Conservation (phyloP, 345 rosid species). For the Sisymbrium irio region DNA sequence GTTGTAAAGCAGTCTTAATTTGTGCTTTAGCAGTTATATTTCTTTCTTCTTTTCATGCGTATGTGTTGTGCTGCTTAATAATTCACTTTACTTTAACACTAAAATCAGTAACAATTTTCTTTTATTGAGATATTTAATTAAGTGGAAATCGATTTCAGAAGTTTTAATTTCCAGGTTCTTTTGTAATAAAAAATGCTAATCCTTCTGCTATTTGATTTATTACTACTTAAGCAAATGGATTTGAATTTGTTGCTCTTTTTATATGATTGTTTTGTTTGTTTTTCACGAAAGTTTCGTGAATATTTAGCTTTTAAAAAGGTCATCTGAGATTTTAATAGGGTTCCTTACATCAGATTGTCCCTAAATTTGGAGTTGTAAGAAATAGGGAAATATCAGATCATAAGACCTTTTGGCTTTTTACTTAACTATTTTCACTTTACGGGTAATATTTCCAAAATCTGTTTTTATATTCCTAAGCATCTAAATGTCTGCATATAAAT, state of each 20-base stretch:
- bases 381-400: neutral
- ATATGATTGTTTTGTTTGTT: neutral
- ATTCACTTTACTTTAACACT: neutral
- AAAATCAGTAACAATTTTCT: neutral
- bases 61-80: slow-evolving; percentile 14
- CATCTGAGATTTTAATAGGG: neutral
- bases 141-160: neutral
- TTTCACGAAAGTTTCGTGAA: neutral
- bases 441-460: slow-evolving; percentile 10
- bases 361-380: neutral
- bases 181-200: neutral
- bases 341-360: neutral
- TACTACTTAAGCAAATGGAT: neutral
- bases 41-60: slow-evolving; percentile 20
- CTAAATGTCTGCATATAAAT: slow-evolving; percentile 15
- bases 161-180: neutral
- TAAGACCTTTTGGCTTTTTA: neutral
- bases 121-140: neutral
- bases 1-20: slow-evolving; percentile 30
- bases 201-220: neutral
- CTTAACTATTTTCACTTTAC: slow-evolving; percentile 9
- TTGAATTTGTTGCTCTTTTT: neutral
- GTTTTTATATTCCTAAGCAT: neutral
- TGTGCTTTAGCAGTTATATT: slow-evolving; percentile 18
- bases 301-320: neutral